Base-by-base conservation (phyloP, 2,329 filamentous ascomycete genomes). In the Escovopsis sp. region DNA sequence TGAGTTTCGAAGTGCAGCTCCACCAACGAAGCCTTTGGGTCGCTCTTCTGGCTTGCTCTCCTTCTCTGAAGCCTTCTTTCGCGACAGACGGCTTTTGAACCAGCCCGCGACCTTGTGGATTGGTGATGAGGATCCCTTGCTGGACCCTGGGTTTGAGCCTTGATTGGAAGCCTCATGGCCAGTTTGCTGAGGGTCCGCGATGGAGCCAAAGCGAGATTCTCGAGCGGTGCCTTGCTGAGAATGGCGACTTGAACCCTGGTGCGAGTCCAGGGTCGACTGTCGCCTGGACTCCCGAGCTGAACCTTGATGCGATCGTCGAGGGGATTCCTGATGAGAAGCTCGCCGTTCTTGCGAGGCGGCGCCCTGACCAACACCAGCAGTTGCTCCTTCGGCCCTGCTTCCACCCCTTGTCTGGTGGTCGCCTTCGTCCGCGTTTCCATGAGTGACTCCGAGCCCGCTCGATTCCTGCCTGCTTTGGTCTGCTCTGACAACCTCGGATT, bases 61-160 rank as follows among this genome's bases (percentile, higher is more conserved):
- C 10, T 64, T 62, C 7, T 59, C 55, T 0, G 62, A 42, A 2
- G 64, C 62, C 43, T 65, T 67, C 8, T 63, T 57, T 5, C 61
- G 59, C 0, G 63, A 65, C 45, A 76, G 70, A 6, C 66, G 69
- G 20, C 66, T 69, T 53, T 70, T 75, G 41, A 77, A 61, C 73
- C 73, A 76, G 33, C 62, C 65, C 48, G 66, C 74, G 35, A 73
- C 65, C 45, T 64, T 66, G 39, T 59, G 57, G 4, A 55, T 60
- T 13, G 60, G 58, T 5, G 59, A 62, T 6, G 52, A 51, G 4
- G 53, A 44, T 12, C 37, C 45, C 24, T 45, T 39, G 9, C 31
- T 13, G 7, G 42, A 38, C 16, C 39, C 41, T 16, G 32, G 31
- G 11, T 32, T 39, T 24, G 42, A 44, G 13, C 11, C 15, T n/a